These are phyloP conservation scores for Neckera pumila DNA, from an alignment of 225 moss, liverwort and hornwort genomes.

Conservation along the genomic window DNA sequence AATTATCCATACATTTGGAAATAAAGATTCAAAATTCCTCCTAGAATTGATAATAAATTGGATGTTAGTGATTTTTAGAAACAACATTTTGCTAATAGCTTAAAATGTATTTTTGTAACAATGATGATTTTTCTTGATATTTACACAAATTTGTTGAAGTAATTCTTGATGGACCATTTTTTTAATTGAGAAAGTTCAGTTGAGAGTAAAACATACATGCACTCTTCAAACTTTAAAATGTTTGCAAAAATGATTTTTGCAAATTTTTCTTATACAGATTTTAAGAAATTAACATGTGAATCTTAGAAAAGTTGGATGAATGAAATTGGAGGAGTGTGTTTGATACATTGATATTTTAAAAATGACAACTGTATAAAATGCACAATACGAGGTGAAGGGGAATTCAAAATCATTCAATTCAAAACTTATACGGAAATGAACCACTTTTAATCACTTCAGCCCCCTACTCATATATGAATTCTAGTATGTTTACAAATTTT, in stretches of 20 bases:
- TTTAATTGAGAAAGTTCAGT: not conserved
- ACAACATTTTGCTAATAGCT: not conserved
- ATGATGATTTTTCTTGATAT: not conserved
- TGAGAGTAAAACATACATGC: not conserved
- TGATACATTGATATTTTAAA: not conserved
- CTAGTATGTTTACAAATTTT: too few relatives aligned
- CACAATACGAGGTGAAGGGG: not conserved
- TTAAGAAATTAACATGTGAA: not conserved
- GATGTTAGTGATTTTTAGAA: too few relatives aligned
- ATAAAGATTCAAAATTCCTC: not conserved
- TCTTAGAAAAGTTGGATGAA: not conserved
- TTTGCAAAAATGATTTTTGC: not conserved
- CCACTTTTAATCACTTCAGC: not conserved
- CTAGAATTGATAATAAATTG: not conserved
- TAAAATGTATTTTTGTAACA: not conserved
- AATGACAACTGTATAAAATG: not conserved
- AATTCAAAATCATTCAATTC: not conserved
- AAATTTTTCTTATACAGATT: not conserved
- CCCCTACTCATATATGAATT: too few relatives aligned
- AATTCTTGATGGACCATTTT: not conserved
- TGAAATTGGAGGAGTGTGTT: not conserved
- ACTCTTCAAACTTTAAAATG: not conserved
- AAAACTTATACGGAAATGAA: too few relatives aligned
- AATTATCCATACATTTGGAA: not conserved
- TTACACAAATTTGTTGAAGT: rapidly evolving